These are phyloP conservation scores for Colletotrichum sp. DNA, from an alignment of 2,329 filamentous ascomycete species.

Conservation along the genomic window DNA sequence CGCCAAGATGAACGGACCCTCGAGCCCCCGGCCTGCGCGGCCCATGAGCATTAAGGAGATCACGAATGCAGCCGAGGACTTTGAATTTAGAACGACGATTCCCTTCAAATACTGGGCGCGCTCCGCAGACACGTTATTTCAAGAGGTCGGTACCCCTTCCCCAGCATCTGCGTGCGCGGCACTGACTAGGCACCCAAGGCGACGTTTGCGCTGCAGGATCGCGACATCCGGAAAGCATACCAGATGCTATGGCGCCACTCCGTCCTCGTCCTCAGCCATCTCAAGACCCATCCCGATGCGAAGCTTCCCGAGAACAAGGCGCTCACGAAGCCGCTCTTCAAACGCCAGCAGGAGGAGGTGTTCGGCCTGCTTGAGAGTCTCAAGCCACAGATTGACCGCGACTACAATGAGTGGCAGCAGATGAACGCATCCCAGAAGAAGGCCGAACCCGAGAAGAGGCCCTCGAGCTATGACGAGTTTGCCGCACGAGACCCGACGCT, in stretches of 20 bases:
- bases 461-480: conserved; percentile 48
- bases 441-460: conserved; percentile 22
- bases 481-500: conserved; percentile 67
- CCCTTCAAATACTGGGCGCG: conserved; percentile 82
- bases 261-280: conserved; percentile 77
- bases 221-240: conserved; percentile 87
- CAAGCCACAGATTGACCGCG: conserved; percentile 77
- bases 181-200: conserved; percentile 58
- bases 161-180: background rate
- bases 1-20: conserved; percentile 30
- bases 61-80: conserved; percentile 75
- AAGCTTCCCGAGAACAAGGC: conserved; percentile 69
- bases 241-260: conserved; percentile 91
- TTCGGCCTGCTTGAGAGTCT: conserved; percentile 76
- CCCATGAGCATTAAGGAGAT: conserved; percentile 82
- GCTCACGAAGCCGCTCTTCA: conserved; percentile 59
- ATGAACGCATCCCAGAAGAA: conserved; percentile 48
- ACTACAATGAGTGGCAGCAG: conserved; percentile 71
- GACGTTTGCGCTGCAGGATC: conserved; percentile 82
- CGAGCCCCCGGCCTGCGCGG: conserved; percentile 41
- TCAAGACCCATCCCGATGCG: conserved; percentile 78
- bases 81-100: conserved; percentile 80
- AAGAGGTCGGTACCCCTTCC: conserved; percentile 65
- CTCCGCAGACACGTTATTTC: conserved; percentile 77
- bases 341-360: conserved; percentile 57